Evolutionary conservation across 345 rosid species (phyloP), one percentile per base, ranked within the genome.

Genomic region (Citrus sp.): DNA sequence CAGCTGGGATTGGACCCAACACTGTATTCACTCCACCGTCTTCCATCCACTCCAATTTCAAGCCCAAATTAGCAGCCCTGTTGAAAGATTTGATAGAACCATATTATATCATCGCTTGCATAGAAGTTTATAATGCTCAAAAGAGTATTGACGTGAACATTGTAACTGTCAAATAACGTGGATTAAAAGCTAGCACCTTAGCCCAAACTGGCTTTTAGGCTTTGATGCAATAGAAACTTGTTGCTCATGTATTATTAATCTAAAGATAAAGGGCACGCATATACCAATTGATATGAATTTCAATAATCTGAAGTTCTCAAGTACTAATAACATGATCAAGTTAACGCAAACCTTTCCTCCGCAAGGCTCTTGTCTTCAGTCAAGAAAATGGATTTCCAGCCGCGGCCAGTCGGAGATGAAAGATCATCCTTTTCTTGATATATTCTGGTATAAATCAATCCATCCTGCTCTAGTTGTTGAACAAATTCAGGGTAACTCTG

Each of bases 361-460:
- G 97, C 98, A 1, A 92, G 73, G 55, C 64, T 85, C 88, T 88
- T 91, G 84, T 95, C 92, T 0, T 89, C 79, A 0, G 98, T 95
- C 86, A 91, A 78, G 89, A 95, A 95, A 0, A 97, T 92, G 0
- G 98, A 95, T 82, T 95, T 95, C 98, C 98, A 95, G 0, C 98
- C 95, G 8, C 98, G 93, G 42, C 98, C 98, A 66, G 92, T 92
- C 1, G 97, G 93, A 8, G 98, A 93, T 0, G 94, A 86, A 9
- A 93, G 93, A 76, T 95, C 91, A 56, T 93, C 95, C 6, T 81
- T 91, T 77, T 93, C 99, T 12, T 91, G 91, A 55, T 92, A 77
- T 22, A 95, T 87, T 71, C 95, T 84, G 7, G 82, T 88, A 42
- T 93, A 95, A 14, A 93, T 55, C 83, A 95, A 77, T 22, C 96